Evolutionary conservation across 768 basidiomycete species (phyloP), one percentile per base, ranked within the genome.

Genomic region (Brasilioporus rufonigricans): DNA sequence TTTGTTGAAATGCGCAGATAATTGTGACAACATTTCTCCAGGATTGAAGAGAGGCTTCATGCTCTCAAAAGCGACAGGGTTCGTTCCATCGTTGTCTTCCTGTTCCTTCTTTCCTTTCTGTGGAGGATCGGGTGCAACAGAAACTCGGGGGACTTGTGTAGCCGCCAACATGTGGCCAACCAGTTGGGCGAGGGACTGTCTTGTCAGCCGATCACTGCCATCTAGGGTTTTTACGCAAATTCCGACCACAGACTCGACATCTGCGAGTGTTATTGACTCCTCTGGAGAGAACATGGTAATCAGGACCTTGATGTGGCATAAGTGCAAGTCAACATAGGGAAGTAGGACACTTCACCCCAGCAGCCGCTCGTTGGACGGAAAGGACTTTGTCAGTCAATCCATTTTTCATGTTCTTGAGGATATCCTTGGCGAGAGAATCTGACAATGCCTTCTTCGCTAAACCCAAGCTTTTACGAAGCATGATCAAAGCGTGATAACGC

Each of bases 381-480:
- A 93, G 74, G 8, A 87, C 85, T 72, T 92, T 94, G 70, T 98
- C 96, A 0, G 77, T 77, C 1, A 98, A 73, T 1, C 82, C 84
- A 35, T 79, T 77, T 63, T 81, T 85, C 76, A 89, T 86, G 58
- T 90, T 85, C 71, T 96, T 98, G 49, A 91, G 64, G 44, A 95
- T 80, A 63, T 99, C 97, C 66, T 83, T 93, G 50, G 79, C 70
- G 3, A 83, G 75, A 5, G 85, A 74, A 56, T 99, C 96, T 0
- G 90, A 84, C 1, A 96, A 78, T 0, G 93, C 93, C 50, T 87
- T 86, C 58, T 88, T 93, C 0, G 92, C 93, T 1, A 85, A 86
- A 11, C 71, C 70, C n/a, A 97, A 71, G 0, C 91, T 78, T 68
- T 95, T 94, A n/a, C 80, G 79, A 24, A 98, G 79, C 7, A 91